Conservation (phyloP, 2,329 filamentous ascomycete species). For the Pseudogymnoascus sp. region DNA sequence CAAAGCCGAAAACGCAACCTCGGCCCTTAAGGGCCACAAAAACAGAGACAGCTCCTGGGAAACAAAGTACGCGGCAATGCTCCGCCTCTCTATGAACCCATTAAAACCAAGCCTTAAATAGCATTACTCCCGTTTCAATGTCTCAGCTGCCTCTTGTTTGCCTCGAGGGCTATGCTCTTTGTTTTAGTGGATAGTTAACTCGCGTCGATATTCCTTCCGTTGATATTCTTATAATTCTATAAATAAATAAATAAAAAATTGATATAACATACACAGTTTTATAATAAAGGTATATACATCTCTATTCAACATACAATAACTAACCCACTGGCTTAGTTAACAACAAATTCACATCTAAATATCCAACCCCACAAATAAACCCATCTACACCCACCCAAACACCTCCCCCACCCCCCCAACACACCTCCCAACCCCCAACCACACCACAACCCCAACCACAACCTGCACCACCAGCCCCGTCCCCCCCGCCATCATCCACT, state of each 20-base stretch:
- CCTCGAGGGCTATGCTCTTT: no score
- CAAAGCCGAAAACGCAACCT: neutral
- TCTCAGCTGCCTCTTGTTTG: no score
- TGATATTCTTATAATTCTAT: no score
- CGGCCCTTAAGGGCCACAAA: neutral
- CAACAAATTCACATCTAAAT: neutral
- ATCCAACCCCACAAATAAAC: neutral
- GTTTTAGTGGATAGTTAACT: no score
- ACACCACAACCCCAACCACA: slow-evolving; percentile 60
- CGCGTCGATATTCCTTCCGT: no score
- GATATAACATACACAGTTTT: neutral
- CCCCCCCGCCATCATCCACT: slow-evolving; percentile 75
- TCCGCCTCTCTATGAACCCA: neutral
- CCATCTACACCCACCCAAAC: neutral
- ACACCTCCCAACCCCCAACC: slow-evolving; percentile 39
- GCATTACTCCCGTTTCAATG: no score
- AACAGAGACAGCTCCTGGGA: neutral
- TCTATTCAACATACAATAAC: neutral
- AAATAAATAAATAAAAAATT: neutral
- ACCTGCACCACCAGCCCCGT: slow-evolving; percentile 72
- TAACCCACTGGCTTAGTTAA: neutral
- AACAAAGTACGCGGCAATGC: neutral
- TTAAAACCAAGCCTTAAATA: neutral
- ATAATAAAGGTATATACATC: neutral
- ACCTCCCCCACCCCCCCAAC: neutral